Conservation (phyloP, 805 yeast species). For the Barnettozyma vustinii region DNA sequence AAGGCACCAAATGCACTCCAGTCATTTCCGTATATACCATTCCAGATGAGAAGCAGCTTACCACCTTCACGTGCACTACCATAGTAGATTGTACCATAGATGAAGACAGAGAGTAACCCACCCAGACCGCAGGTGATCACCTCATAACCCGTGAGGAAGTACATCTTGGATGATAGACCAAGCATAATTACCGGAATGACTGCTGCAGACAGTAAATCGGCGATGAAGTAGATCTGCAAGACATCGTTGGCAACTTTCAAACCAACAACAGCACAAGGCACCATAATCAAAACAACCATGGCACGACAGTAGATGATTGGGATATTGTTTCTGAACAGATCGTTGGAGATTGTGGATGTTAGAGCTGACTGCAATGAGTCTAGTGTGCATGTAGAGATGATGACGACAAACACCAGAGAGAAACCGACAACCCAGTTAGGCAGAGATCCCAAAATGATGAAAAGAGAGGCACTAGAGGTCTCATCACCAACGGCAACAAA, state of each 20-base stretch:
- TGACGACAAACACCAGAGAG: conserved; percentile 65
- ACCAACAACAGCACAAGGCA: conserved; percentile 86
- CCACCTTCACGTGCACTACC: conserved; percentile 73
- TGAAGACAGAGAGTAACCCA: conserved; percentile 71
- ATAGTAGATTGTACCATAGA: conserved; percentile 81
- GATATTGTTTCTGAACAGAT: conserved; percentile 77
- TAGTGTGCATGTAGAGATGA: conserved; percentile 81
- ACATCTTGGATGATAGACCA: conserved; percentile 64
- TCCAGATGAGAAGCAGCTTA: conserved; percentile 62
- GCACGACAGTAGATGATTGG: conserved; percentile 60
- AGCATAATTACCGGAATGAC: conserved; percentile 79
- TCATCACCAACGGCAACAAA: conserved; percentile 39
- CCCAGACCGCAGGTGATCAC: conserved; percentile 81
- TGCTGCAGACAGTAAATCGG: conserved; percentile 83
- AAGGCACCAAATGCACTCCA: conserved; percentile 97
- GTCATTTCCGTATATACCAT: conserved; percentile 75
- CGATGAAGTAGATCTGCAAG: conserved; percentile 81
- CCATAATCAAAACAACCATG: conserved; percentile 68
- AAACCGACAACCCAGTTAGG: conserved; percentile 86
- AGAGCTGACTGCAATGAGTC: conserved; percentile 86
- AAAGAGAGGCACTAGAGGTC: conserved; percentile 66
- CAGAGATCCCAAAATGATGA: conserved; percentile 61
- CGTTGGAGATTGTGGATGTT: conserved; percentile 86
- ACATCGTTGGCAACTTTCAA: conserved; percentile 76
- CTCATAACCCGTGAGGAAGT: conserved; percentile 74